phyloP scores from a whole-genome alignment of 345 rosid genomes.

The Noccaea caerulescens region DNA sequence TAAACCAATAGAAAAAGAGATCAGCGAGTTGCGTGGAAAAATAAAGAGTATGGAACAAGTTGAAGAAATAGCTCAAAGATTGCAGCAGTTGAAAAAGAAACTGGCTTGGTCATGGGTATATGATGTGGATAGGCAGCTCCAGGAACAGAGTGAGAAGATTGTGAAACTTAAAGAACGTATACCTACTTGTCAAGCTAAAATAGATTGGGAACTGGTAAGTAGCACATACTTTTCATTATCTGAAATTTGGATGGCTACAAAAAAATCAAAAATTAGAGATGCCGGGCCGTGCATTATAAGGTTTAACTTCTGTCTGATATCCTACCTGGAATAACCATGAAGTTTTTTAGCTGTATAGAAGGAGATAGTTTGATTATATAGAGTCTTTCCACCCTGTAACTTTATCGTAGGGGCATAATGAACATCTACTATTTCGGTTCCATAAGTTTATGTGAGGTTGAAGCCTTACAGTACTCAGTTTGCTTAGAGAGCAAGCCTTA shows the following conservation, averaged over 20 bases:
- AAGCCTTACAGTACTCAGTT: not conserved
- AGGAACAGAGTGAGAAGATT: constrained; percentile 59
- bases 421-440: not conserved
- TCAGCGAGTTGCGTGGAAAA: constrained; percentile 65
- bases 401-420: not conserved
- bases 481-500: constrained; percentile 1
- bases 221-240: constrained; percentile 29
- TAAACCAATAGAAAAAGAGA: constrained; percentile 74
- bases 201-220: constrained; percentile 76
- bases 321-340: not conserved
- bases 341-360: constrained; percentile 2
- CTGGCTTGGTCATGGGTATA: constrained; percentile 99
- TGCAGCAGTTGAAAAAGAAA: constrained; percentile 72
- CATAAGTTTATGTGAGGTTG: constrained; percentile 21
- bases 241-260: constrained; percentile 11
- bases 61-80: constrained; percentile 76
- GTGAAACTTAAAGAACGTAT: constrained; percentile 75
- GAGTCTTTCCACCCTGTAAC: not conserved
- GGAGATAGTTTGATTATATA: constrained; percentile 5
- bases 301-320: not conserved
- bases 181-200: constrained; percentile 91
- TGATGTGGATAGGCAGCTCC: constrained; percentile 70
- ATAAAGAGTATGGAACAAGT: constrained; percentile 89
- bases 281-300: constrained; percentile 11
- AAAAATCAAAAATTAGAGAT: not conserved